phyloP scores from a whole-genome alignment of 2,329 filamentous ascomycete species.

The Penicillium thymicola region DNA sequence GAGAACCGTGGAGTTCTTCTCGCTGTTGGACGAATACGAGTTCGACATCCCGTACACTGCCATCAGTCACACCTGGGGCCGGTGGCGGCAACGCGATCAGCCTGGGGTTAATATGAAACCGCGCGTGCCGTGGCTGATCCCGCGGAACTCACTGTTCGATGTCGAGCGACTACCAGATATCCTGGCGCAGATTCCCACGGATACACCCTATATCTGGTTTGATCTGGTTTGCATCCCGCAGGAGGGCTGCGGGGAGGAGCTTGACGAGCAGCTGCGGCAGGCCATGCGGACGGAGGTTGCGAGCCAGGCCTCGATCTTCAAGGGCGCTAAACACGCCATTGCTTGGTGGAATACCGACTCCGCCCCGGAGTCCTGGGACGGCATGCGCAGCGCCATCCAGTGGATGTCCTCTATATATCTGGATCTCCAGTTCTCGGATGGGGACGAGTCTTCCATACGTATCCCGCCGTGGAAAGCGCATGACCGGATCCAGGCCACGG shows the following conservation, averaged over 20 bases:
- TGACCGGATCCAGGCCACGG: background rate
- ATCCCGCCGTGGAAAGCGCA: background rate
- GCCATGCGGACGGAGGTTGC: background rate
- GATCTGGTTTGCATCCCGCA: background rate
- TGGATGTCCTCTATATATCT: background rate
- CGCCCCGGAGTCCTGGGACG: background rate
- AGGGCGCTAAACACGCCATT: background rate
- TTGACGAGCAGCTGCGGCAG: background rate
- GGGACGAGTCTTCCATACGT: background rate
- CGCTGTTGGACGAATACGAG: background rate
- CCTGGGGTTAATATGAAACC: background rate
- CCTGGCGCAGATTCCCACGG: background rate
- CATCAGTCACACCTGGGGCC: background rate
- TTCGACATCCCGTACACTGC: background rate
- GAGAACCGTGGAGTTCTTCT: background rate
- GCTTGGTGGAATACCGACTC: background rate
- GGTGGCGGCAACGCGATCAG: background rate
- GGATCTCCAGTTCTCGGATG: background rate
- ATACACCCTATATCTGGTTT: background rate
- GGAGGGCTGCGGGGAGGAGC: background rate
- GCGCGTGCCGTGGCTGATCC: background rate
- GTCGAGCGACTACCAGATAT: background rate
- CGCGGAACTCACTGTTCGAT: background rate
- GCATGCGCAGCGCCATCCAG: background rate
- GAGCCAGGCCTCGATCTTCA: background rate